A percentile compares a stretch with the other conserved stretches of the same genome.
Evolutionary conservation across 2,329 filamentous ascomycete genomes (phyloP).

Genomic region (Cladosporium halotolerans): DNA sequence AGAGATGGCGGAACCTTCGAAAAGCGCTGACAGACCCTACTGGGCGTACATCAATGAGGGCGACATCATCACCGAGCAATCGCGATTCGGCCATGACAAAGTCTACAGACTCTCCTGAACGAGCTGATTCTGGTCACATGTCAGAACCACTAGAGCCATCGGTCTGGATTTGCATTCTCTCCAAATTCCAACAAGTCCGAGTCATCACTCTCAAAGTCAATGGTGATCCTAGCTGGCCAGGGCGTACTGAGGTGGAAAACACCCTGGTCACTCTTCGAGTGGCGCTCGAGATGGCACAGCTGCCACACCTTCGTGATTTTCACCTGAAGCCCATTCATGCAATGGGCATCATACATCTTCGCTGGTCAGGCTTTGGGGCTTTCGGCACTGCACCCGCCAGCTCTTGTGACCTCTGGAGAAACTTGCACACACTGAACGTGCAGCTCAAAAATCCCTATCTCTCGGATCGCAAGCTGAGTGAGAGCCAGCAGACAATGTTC

Average conservation of each 20-base stretch:
- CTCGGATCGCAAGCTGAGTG: slow-evolving; percentile 13
- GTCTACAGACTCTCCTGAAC: background rate
- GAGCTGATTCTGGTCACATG: background rate
- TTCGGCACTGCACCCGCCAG: slow-evolving; percentile 16
- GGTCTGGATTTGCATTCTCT: slow-evolving; percentile 20
- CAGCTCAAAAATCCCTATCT: slow-evolving; percentile 23
- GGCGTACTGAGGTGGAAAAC: slow-evolving; percentile 22
- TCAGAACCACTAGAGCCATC: background rate
- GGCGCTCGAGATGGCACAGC: slow-evolving; percentile 20
- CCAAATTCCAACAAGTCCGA: slow-evolving; percentile 15
- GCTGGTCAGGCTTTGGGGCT: slow-evolving; percentile 26
- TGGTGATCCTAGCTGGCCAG: slow-evolving; percentile 27
- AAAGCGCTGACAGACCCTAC: background rate
- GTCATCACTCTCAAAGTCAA: slow-evolving; percentile 21
- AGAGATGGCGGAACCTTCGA: background rate
- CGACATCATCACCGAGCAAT: background rate
- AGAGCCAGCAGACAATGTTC: slow-evolving; percentile 23
- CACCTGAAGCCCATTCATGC: slow-evolving; percentile 24
- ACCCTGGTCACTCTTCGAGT: slow-evolving; percentile 23
- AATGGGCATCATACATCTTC: slow-evolving; percentile 29
- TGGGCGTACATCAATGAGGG: background rate
- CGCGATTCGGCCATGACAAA: background rate
- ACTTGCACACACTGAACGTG: slow-evolving; percentile 23
- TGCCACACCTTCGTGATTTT: slow-evolving; percentile 19
- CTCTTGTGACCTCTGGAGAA: slow-evolving; percentile 19